Conservation (phyloP, 345 rosid genomes). For the Odontarrhena argentea region DNA sequence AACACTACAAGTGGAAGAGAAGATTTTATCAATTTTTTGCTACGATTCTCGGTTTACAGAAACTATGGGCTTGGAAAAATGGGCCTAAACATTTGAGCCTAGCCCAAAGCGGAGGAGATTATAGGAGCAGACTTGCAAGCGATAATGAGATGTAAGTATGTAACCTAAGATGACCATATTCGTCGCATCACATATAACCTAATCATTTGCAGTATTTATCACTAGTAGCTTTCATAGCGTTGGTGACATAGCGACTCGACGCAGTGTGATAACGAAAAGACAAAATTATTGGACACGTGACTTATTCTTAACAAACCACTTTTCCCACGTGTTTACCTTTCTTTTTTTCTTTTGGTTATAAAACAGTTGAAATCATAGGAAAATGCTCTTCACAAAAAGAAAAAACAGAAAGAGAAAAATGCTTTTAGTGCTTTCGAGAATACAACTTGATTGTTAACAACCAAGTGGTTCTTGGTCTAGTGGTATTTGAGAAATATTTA, state of each 20-base stretch:
- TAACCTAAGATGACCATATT: slow-evolving; percentile 2
- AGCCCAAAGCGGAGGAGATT: slow-evolving; percentile 13
- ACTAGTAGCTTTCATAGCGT: slow-evolving; percentile 15
- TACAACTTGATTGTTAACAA: neutral
- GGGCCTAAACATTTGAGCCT: slow-evolving; percentile 20
- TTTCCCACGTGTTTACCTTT: slow-evolving; percentile 23
- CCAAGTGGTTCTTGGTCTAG: no score
- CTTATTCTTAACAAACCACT: slow-evolving; percentile 15
- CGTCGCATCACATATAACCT: slow-evolving; percentile 14
- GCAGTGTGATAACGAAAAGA: slow-evolving; percentile 33
- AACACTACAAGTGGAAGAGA: no score
- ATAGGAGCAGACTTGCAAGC: no score
- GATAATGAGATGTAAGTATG: no score
- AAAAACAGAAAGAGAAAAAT: neutral
- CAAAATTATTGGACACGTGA: slow-evolving; percentile 35
- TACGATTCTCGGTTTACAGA: no score
- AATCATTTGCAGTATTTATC: neutral
- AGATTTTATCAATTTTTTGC: no score
- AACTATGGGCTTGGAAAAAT: neutral
- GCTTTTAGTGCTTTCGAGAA: slow-evolving; percentile 1
- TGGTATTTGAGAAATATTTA: no score
- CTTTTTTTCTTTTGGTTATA: no score
- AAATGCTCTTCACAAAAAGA: neutral
- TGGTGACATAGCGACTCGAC: slow-evolving; percentile 29
- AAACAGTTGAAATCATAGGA: no score